Evolutionary conservation across 306 rosid genomes (phyloP).

Genomic region (Acmispon strigosus): DNA sequence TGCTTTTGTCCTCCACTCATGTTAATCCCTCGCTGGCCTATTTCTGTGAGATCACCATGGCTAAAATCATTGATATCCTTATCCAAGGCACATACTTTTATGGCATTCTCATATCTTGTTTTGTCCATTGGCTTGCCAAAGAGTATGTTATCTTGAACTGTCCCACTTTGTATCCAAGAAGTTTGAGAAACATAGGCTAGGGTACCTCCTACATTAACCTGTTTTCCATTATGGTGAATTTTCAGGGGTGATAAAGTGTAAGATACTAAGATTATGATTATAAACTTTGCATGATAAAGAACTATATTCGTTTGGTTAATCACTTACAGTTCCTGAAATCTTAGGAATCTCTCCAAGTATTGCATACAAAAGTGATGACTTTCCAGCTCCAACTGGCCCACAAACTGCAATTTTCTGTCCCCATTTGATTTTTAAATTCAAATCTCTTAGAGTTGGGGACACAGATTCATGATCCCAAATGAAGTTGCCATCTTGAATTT

Average conservation of each 20-base stretch:
- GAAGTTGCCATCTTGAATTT: conserved; percentile 29
- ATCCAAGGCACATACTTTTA: conserved; percentile 56
- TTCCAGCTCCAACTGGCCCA: conserved; percentile 66
- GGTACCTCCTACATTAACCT: conserved; percentile 47
- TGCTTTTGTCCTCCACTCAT: conserved; percentile 81
- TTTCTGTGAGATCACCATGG: conserved; percentile 74
- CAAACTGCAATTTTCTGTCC: conserved; percentile 60
- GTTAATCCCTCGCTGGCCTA: conserved; percentile 76
- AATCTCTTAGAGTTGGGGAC: conserved; percentile 30
- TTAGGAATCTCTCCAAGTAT: conserved; percentile 64
- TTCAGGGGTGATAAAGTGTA: background rate
- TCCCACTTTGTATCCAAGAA: conserved; percentile 82
- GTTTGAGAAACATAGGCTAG: conserved; percentile 65
- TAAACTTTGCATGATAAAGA: background rate
- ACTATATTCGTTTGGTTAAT: background rate
- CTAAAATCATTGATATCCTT: conserved; percentile 47
- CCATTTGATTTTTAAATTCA: conserved; percentile 27
- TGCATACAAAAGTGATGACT: conserved; percentile 59
- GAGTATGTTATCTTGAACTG: conserved; percentile 56
- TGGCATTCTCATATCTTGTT: conserved; percentile 39
- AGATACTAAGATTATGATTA: background rate
- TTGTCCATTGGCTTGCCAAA: conserved; percentile 54
- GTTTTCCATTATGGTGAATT: conserved; percentile 2
- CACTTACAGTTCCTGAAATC: conserved; percentile 52
- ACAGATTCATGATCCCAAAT: conserved; percentile 44